Evolutionary conservation across 306 rosid species (phyloP).

Genomic region (Amphicarpaea edgeworthii): DNA sequence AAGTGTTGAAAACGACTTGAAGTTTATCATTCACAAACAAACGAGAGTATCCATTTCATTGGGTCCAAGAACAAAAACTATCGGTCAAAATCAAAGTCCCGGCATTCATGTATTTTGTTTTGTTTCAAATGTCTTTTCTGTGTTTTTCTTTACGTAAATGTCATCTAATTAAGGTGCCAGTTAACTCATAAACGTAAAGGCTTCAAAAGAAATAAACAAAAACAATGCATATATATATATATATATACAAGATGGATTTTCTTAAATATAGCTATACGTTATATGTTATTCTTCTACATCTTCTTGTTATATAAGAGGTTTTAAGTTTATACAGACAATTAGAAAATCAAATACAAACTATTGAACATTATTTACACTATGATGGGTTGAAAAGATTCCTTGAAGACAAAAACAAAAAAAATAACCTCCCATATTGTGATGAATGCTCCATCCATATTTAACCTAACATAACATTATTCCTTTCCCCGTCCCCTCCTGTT

Average conservation of each 20-base stretch:
- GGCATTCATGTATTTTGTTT: constrained; percentile 15
- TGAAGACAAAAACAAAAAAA: neutral
- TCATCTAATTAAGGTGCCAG: neutral
- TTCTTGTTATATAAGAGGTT: neutral
- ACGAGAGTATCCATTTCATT: neutral
- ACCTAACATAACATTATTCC: neutral
- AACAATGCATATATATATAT: too few relatives aligned
- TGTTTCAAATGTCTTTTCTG: constrained; percentile 17
- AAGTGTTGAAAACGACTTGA: constrained; percentile 13
- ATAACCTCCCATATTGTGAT: too few relatives aligned
- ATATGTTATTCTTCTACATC: neutral
- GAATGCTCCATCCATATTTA: neutral
- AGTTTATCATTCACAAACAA: neutral
- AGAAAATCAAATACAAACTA: too few relatives aligned
- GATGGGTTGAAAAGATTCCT: neutral
- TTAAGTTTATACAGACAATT: neutral
- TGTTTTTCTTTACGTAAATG: neutral
- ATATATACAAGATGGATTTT: neutral
- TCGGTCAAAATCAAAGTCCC: neutral
- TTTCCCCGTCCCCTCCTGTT: neutral
- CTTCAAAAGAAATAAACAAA: neutral
- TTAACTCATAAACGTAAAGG: neutral
- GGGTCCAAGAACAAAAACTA: neutral
- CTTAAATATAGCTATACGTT: neutral
- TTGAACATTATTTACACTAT: too few relatives aligned